Conservation (phyloP, 73 alveolate genomes). For the Paramecium octaurelia region DNA sequence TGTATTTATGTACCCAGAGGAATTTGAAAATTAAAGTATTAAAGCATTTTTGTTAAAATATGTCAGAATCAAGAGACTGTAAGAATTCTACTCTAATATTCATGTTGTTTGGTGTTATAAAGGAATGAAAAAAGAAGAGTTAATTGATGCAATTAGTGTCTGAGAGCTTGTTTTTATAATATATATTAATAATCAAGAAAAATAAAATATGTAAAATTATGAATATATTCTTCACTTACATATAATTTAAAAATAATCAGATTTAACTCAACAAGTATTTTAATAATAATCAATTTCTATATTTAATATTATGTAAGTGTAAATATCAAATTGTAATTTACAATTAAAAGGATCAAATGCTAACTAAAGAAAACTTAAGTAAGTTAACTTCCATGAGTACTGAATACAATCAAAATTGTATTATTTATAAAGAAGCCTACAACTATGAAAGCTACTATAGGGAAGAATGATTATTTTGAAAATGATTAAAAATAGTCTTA, state of each 20-base stretch:
- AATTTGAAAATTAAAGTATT: not conserved
- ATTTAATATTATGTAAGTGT: too few species aligned
- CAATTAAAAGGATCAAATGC: too few species aligned
- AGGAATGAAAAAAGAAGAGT: not conserved
- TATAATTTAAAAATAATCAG: not conserved
- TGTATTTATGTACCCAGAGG: not conserved
- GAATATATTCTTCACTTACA: not conserved
- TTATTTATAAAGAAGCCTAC: too few species aligned
- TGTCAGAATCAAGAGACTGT: not conserved
- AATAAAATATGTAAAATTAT: not conserved
- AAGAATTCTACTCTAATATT: not conserved
- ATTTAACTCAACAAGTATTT: not conserved
- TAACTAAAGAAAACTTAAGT: too few species aligned
- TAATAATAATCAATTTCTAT: too few species aligned
- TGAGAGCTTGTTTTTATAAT: not conserved
- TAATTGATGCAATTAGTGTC: not conserved
- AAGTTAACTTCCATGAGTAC: too few species aligned
- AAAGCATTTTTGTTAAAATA: not conserved
- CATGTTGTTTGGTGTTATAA: not conserved
- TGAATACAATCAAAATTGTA: too few species aligned
- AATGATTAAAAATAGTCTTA: too few species aligned
- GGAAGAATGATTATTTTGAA: too few species aligned
- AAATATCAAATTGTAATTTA: too few species aligned
- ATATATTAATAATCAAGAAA: not conserved
- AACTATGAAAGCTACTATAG: too few species aligned